Conservation (phyloP, 2,329 filamentous ascomycete species). For the Aspergillus sp. region DNA sequence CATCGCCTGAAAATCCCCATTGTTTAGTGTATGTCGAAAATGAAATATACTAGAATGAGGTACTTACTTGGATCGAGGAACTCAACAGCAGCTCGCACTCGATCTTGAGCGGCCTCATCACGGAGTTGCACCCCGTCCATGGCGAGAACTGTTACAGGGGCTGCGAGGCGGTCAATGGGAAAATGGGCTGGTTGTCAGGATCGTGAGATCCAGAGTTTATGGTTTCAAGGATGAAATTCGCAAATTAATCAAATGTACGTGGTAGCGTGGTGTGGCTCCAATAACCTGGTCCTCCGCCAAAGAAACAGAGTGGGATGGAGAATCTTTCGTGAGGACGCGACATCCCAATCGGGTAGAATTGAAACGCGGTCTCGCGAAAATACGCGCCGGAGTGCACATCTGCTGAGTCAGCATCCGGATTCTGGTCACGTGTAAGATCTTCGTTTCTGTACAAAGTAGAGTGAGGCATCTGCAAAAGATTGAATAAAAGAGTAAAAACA, state of each 20-base stretch:
- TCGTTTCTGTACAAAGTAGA: too few relatives aligned
- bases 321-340: slow-evolving; percentile 18
- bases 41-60: neutral
- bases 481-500: too few relatives aligned
- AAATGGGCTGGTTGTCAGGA: neutral
- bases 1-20: slow-evolving; percentile 46
- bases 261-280: too few relatives aligned
- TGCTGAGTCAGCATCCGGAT: slow-evolving; percentile 13
- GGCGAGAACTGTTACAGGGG: slow-evolving; percentile 9
- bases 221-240: too few relatives aligned
- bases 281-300: too few relatives aligned
- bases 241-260: too few relatives aligned
- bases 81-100: slow-evolving; percentile 80
- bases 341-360: slow-evolving; percentile 31
- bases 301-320: slow-evolving; percentile 13
- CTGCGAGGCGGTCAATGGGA: slow-evolving; percentile 7
- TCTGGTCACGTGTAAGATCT: too few relatives aligned
- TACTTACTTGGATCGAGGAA: slow-evolving; percentile 86
- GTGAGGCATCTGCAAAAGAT: too few relatives aligned
- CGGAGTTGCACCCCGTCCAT: slow-evolving; percentile 74
- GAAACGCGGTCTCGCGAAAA: slow-evolving; percentile 19
- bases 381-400: slow-evolving; percentile 7
- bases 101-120: slow-evolving; percentile 79
- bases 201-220: too few relatives aligned
- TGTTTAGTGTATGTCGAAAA: slow-evolving; percentile 8